Conservation (phyloP, 495 filamentous ascomycete species). For the Hypoxylon cercidicola region DNA sequence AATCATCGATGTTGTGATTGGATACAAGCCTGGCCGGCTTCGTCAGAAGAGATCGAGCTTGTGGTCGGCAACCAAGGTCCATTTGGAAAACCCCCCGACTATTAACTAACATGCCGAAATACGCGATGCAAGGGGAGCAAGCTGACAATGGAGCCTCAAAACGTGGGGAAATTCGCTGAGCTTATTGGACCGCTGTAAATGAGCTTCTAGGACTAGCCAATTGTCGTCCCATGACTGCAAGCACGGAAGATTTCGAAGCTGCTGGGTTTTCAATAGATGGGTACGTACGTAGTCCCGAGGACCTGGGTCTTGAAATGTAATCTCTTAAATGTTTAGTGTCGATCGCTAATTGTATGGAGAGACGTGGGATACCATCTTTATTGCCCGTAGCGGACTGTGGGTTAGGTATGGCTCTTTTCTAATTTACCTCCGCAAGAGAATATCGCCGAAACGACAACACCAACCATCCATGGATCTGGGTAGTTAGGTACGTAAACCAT, state of each 20-base stretch:
- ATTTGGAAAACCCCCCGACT: conserved; percentile 11
- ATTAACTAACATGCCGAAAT: conserved; percentile 2
- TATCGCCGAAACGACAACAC: too few relatives aligned
- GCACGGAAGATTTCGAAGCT: conserved; percentile 14
- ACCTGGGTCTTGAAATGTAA: conserved; percentile 10
- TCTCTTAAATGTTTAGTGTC: neutral
- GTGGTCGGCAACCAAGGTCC: neutral
- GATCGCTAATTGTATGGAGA: too few relatives aligned
- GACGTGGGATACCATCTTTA: too few relatives aligned
- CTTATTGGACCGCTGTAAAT: conserved; percentile 26
- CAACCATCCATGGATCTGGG: too few relatives aligned
- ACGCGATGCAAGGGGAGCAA: neutral
- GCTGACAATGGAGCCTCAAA: conserved; percentile 31
- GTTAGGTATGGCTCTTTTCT: too few relatives aligned
- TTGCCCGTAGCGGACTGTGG: too few relatives aligned
- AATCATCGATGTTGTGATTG: conserved; percentile 35
- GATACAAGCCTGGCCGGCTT: conserved; percentile 13
- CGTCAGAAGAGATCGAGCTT: conserved; percentile 3
- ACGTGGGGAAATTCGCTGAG: conserved; percentile 25
- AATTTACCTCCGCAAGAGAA: too few relatives aligned
- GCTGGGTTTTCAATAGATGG: neutral
- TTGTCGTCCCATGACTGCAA: conserved; percentile 2
- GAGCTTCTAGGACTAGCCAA: conserved; percentile 2
- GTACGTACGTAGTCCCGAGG: neutral
- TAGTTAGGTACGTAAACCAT: too few relatives aligned